Evolutionary conservation across 306 rosid genomes (phyloP).

Genomic region (Cicer chorassanicum): DNA sequence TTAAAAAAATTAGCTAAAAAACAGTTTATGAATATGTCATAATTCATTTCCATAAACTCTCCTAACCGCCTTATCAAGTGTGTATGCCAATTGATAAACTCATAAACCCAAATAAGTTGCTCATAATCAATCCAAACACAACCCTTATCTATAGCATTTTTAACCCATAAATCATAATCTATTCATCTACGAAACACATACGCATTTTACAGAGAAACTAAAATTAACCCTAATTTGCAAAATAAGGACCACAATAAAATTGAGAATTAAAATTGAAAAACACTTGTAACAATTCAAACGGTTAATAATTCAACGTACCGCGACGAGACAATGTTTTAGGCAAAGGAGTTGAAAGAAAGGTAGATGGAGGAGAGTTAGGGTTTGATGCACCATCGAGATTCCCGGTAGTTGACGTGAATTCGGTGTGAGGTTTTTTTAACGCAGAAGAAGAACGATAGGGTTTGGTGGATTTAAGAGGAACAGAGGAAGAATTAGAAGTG

Average conservation of each 20-base stretch:
- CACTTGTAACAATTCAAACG: background rate
- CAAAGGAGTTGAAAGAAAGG: conserved; percentile 40
- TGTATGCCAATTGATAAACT: no score
- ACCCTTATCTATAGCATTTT: background rate
- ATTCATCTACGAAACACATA: background rate
- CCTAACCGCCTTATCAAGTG: no score
- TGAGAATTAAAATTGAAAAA: background rate
- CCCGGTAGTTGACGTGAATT: conserved; percentile 1
- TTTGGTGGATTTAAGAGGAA: conserved; percentile 45
- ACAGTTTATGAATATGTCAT: background rate
- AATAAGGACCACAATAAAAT: conserved; percentile 5
- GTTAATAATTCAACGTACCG: conserved; percentile 17
- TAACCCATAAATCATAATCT: background rate
- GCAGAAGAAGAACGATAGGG: conserved; percentile 20
- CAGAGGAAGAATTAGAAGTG: conserved; percentile 41
- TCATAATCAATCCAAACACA: background rate
- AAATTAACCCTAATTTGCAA: background rate
- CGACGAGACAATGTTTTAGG: conserved; percentile 31
- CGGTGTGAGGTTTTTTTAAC: background rate
- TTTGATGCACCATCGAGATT: conserved; percentile 19
- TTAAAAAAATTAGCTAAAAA: background rate
- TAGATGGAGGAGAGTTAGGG: conserved; percentile 44
- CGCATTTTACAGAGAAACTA: background rate
- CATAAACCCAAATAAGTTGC: background rate
- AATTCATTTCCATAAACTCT: no score